Evolutionary conservation across 371 early-diverging fungal genomes (phyloP).

Genomic region (Massospora cicadina): DNA sequence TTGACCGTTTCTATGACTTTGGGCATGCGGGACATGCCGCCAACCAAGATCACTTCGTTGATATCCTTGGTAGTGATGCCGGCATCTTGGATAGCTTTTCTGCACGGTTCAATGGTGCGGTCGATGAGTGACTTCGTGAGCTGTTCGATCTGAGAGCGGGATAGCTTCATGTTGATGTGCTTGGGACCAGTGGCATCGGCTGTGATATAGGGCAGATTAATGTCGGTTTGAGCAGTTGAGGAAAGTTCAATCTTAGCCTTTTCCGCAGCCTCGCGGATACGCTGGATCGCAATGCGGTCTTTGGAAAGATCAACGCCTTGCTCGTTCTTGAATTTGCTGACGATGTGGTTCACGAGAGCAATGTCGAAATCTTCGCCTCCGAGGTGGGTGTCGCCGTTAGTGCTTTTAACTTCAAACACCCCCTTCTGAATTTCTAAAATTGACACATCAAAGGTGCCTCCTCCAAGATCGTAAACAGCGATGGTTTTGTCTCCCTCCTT

Average conservation of each 20-base stretch:
- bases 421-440: conserved; percentile 95
- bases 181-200: conserved; percentile 85
- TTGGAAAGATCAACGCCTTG: conserved; percentile 47
- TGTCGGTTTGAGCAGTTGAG: conserved; percentile 76
- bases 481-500: conserved; percentile 40
- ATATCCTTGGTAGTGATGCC: conserved; percentile 62
- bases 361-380: conserved; percentile 99
- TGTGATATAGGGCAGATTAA: conserved; percentile 91
- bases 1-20: conserved; percentile 90
- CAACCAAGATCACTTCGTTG: conserved; percentile 95
- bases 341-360: conserved; percentile 58
- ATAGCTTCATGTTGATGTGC: conserved; percentile 86
- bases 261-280: conserved; percentile 94
- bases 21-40: conserved; percentile 98
- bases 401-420: conserved; percentile 96
- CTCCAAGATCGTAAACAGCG: conserved; percentile 99
- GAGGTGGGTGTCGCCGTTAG: conserved; percentile 92
- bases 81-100: conserved; percentile 94
- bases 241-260: conserved; percentile 98
- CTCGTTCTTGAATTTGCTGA: conserved; percentile 77
- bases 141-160: conserved; percentile 80
- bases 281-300: conserved; percentile 84
- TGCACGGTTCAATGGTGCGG: conserved; percentile 85
- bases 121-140: conserved; percentile 66
- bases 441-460: conserved; percentile 99